Conservation (phyloP, 2,329 filamentous ascomycete species). For the Penicillium sp. region DNA sequence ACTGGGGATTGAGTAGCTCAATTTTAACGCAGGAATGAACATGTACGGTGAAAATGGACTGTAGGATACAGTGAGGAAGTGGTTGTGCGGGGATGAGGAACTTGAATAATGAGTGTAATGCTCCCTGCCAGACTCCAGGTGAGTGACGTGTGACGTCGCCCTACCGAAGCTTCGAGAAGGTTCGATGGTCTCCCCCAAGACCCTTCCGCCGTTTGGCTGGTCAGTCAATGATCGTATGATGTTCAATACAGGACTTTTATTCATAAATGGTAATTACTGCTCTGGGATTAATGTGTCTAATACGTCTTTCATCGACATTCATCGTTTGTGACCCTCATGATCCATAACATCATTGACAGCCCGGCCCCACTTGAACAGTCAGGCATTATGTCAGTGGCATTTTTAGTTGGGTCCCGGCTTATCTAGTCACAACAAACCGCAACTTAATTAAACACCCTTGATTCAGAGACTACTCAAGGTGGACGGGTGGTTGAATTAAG, state of each 20-base stretch:
- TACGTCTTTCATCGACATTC: not conserved
- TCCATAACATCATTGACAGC: conserved; percentile 21
- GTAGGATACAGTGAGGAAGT: not conserved
- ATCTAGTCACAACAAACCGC: not conserved
- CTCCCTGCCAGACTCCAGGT: conserved; percentile 22
- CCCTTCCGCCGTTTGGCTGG: not conserved
- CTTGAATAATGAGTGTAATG: conserved; percentile 15
- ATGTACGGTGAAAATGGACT: not conserved
- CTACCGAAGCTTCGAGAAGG: conserved; percentile 44
- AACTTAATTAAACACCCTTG: not conserved
- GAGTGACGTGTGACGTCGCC: conserved; percentile 40
- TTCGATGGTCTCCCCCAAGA: conserved; percentile 27
- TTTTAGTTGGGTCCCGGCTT: not conserved
- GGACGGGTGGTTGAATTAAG: not conserved
- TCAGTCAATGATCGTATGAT: not conserved
- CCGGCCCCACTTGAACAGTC: conserved; percentile 16
- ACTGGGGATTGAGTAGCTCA: not conserved
- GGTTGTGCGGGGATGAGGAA: conserved; percentile 10
- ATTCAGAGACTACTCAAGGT: not conserved
- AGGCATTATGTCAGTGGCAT: conserved; percentile 11
- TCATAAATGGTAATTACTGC: not conserved
- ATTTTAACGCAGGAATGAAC: not conserved
- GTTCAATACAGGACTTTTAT: not conserved
- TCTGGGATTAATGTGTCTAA: not conserved
- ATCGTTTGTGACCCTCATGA: not conserved